A percentile compares a stretch with the other conserved stretches of the same genome.
Evolutionary conservation across 75 land plant genomes (phyloP).

Genomic region (Cupressus sempervirens): DNA sequence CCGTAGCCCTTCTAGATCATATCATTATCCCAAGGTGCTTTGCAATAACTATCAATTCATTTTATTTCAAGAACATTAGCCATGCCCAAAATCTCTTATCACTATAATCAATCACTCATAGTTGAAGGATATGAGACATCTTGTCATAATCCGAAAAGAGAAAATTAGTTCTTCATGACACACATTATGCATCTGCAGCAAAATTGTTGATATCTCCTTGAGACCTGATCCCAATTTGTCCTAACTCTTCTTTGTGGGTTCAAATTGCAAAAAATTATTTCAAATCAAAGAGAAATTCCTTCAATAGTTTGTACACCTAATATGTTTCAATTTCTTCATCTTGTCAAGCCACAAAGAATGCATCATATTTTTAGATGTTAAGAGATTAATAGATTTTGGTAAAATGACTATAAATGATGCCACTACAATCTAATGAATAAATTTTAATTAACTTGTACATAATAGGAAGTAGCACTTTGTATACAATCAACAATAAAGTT

Average conservation of each 20-base stretch:
- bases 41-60: too few species aligned
- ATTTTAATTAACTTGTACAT: background rate
- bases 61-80: too few species aligned
- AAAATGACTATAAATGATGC: background rate
- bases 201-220: background rate
- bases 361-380: background rate
- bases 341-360: slow-evolving; percentile 2
- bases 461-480: background rate
- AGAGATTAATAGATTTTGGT: background rate
- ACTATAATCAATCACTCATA: too few species aligned
- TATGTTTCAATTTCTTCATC: slow-evolving; percentile 3
- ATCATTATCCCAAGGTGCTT: too few species aligned
- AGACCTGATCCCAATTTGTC: background rate
- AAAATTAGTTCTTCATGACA: too few species aligned
- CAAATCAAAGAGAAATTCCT: background rate
- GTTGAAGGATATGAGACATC: too few species aligned
- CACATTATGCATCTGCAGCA: background rate
- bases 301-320: background rate
- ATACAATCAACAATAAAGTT: background rate
- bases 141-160: too few species aligned
- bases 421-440: background rate
- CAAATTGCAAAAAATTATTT: background rate
- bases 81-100: too few species aligned
- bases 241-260: background rate
- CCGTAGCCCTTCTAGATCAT: too few species aligned